phyloP scores from a whole-genome alignment of 1,284 basidiomycete species.

The Ganoderma leucocontextum region DNA sequence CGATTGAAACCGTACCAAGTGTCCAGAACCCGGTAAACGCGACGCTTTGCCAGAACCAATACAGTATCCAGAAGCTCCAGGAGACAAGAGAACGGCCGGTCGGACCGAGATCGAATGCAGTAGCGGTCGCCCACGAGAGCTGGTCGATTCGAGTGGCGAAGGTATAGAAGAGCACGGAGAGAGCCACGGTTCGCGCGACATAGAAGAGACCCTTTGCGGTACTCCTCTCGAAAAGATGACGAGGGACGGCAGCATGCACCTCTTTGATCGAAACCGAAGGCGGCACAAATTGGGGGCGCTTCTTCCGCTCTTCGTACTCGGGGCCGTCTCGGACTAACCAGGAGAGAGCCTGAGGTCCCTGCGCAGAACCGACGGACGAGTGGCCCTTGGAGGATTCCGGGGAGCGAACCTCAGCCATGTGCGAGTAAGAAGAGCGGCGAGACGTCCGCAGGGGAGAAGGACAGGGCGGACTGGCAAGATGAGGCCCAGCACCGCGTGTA shows the following conservation, averaged over 20 bases:
- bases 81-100: slow-evolving; percentile 10
- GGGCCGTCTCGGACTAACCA: slow-evolving; percentile 36
- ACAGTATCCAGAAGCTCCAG: slow-evolving; percentile 36
- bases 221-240: slow-evolving; percentile 63
- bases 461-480: no score
- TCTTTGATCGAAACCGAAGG: slow-evolving; percentile 52
- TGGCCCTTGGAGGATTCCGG: background rate
- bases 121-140: slow-evolving; percentile 4
- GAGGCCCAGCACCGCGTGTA: background rate
- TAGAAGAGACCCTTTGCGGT: slow-evolving; percentile 47
- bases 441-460: background rate
- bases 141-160: slow-evolving; percentile 37
- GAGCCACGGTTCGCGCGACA: slow-evolving; percentile 47
- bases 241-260: slow-evolving; percentile 55
- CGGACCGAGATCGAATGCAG: slow-evolving; percentile 1
- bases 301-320: slow-evolving; percentile 38
- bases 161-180: slow-evolving; percentile 35
- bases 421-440: background rate
- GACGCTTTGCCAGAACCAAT: slow-evolving; percentile 44
- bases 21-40: slow-evolving; percentile 41
- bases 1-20: slow-evolving; percentile 34
- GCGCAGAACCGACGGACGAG: no score
- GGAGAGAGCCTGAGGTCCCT: slow-evolving; percentile 4
- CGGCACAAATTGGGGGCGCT: slow-evolving; percentile 43
- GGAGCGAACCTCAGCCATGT: background rate